Evolutionary conservation across 2,329 filamentous ascomycete species (phyloP).

Genomic region (Phaeosphaeriaceae sp.): DNA sequence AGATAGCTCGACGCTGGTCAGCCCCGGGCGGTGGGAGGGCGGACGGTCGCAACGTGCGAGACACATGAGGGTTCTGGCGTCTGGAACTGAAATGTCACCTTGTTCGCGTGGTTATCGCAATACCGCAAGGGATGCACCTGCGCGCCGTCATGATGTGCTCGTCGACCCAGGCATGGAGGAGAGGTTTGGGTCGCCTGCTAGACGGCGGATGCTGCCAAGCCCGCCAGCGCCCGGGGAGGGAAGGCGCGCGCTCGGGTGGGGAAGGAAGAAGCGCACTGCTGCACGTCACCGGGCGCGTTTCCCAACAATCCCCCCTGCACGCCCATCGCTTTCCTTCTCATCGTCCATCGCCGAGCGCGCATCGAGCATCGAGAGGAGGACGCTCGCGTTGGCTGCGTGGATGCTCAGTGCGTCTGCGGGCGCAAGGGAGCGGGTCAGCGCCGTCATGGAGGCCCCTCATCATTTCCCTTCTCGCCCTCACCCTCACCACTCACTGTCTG

Average conservation of each 20-base stretch:
- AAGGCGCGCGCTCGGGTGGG: conserved; percentile 27
- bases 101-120: conserved; percentile 30
- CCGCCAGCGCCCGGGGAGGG: conserved; percentile 25
- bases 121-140: conserved; percentile 24
- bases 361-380: neutral
- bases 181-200: conserved; percentile 25
- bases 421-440: conserved; percentile 22
- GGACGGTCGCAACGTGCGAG: conserved; percentile 44
- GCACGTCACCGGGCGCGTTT: conserved; percentile 43
- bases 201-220: conserved; percentile 26
- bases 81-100: conserved; percentile 38
- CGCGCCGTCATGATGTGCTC: conserved; percentile 13
- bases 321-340: conserved; percentile 24
- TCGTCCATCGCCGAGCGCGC: conserved; percentile 3
- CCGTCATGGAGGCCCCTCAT: conserved; percentile 1
- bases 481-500: conserved; percentile 8
- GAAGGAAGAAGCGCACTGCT: conserved; percentile 39
- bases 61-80: conserved; percentile 37
- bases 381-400: neutral
- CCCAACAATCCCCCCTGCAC: conserved; percentile 24
- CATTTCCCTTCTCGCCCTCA: conserved; percentile 9
- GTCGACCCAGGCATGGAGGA: conserved; percentile 19
- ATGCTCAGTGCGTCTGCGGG: conserved; percentile 3
- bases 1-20: conserved; percentile 31
- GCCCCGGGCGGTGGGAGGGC: conserved; percentile 32